Evolutionary conservation across 1,284 basidiomycete genomes (phyloP).

Genomic region (Polyporus tsugae): DNA sequence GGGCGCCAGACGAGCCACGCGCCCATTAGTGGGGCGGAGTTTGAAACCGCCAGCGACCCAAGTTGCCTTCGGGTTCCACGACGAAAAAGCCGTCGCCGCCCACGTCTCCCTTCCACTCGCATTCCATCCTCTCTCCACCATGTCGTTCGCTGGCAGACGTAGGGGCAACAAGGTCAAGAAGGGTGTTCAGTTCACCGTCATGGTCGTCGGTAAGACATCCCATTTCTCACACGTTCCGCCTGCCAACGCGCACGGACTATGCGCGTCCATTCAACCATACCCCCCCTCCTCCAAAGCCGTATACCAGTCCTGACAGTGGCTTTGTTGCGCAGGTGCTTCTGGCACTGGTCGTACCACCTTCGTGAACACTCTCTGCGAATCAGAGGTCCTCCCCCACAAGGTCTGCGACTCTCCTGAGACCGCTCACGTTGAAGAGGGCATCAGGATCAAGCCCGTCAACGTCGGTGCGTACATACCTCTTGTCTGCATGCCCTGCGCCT

Average conservation of each 20-base stretch:
- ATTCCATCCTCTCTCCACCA: slow-evolving; percentile 47
- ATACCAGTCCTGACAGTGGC: slow-evolving; percentile 20
- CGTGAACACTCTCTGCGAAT: slow-evolving; percentile 97
- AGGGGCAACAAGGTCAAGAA: slow-evolving; percentile 97
- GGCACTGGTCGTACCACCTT: slow-evolving; percentile 97
- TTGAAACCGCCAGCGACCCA: slow-evolving; percentile 37
- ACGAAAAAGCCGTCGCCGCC: slow-evolving; percentile 48
- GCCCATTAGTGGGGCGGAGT: slow-evolving; percentile 37
- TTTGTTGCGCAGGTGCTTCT: slow-evolving; percentile 76
- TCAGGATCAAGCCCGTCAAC: slow-evolving; percentile 95
- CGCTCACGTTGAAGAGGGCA: slow-evolving; percentile 95
- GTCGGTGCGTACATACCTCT: slow-evolving; percentile 71
- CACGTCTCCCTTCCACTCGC: slow-evolving; percentile 33
- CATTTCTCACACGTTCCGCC: slow-evolving; percentile 18
- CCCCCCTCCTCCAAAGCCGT: slow-evolving; percentile 15
- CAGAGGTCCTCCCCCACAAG: slow-evolving; percentile 88
- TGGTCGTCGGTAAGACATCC: slow-evolving; percentile 77
- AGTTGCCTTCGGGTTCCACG: slow-evolving; percentile 35
- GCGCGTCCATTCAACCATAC: slow-evolving; percentile 16
- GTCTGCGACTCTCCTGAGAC: slow-evolving; percentile 85
- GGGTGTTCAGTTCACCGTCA: slow-evolving; percentile 85
- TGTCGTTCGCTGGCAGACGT: slow-evolving; percentile 87
- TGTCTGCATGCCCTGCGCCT: slow-evolving; percentile 9
- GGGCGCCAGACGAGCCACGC: slow-evolving; percentile 22
- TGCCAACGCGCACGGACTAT: slow-evolving; percentile 33